A percentile compares a stretch with the other conserved stretches of the same genome.
phyloP scores from a whole-genome alignment of 2,329 filamentous ascomycete species.

The Kalmusia sp. region DNA sequence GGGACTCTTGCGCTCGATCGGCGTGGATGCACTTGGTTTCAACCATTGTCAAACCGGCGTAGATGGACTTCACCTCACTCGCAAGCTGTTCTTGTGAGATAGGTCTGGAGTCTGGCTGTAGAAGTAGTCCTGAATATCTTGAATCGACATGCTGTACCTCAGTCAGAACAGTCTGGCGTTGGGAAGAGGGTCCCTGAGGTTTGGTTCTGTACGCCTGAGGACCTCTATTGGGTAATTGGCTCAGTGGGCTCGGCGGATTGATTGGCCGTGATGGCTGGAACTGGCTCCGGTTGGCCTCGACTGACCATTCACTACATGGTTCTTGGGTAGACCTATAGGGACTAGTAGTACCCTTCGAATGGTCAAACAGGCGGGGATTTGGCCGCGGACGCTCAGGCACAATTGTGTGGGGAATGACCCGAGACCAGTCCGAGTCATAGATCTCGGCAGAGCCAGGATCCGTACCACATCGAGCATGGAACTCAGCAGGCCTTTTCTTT shows the following conservation, averaged over 20 bases:
- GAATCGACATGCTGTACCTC: conserved; percentile 37
- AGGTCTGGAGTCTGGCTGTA: conserved; percentile 69
- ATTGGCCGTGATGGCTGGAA: conserved; percentile 21
- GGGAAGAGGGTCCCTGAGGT: conserved; percentile 15
- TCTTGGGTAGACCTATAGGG: conserved; percentile 30
- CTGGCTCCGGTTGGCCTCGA: conserved; percentile 28
- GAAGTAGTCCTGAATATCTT: conserved; percentile 51
- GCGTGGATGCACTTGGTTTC: conserved; percentile 89
- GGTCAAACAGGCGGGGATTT: conserved; percentile 31
- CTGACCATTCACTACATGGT: conserved; percentile 30
- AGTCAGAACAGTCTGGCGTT: conserved; percentile 42
- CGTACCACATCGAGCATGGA: conserved; percentile 33
- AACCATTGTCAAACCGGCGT: conserved; percentile 83
- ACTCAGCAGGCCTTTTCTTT: conserved; percentile 39
- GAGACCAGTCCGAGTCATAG: conserved; percentile 34
- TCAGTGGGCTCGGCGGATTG: conserved; percentile 17
- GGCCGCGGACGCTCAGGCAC: conserved; percentile 21
- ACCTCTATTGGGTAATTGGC: conserved; percentile 14
- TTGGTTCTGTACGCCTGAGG: conserved; percentile 11
- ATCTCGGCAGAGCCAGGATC: conserved; percentile 27
- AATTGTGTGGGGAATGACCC: conserved; percentile 24
- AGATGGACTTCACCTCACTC: conserved; percentile 83
- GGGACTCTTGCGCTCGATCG: conserved; percentile 65
- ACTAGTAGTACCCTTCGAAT: conserved; percentile 17
- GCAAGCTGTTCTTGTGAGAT: conserved; percentile 82